phyloP scores from a whole-genome alignment of 2,329 filamentous ascomycete species.

The Metarhizium album region DNA sequence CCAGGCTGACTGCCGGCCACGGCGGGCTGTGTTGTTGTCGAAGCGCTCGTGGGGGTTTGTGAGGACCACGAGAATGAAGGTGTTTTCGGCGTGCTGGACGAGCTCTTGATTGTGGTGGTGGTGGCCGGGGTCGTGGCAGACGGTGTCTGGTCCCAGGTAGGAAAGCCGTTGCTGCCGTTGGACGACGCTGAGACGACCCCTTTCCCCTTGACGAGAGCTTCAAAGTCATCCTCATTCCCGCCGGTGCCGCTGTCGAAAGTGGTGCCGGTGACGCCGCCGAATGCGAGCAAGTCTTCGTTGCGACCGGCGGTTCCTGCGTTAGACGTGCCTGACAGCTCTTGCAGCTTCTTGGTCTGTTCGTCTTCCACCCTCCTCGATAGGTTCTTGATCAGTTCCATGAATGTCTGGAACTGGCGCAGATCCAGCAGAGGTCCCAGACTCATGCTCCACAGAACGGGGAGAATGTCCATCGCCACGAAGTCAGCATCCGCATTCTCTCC shows the following conservation, averaged over 20 bases:
- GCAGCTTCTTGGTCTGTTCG: slow-evolving; percentile 80
- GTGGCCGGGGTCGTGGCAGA: slow-evolving; percentile 23
- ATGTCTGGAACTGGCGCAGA: slow-evolving; percentile 75
- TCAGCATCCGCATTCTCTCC: slow-evolving; percentile 75
- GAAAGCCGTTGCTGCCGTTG: slow-evolving; percentile 33
- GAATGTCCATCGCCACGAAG: slow-evolving; percentile 81
- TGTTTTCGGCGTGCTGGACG: slow-evolving; percentile 29
- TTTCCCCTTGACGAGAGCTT: slow-evolving; percentile 72
- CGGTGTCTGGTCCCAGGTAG: slow-evolving; percentile 39
- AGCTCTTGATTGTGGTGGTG: slow-evolving; percentile 14
- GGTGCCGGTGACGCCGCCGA: slow-evolving; percentile 55
- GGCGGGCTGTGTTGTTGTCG: slow-evolving; percentile 18
- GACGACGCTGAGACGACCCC: slow-evolving; percentile 21
- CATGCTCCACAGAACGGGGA: slow-evolving; percentile 88
- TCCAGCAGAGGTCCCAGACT: slow-evolving; percentile 82
- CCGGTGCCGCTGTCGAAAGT: slow-evolving; percentile 35
- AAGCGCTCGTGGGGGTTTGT: slow-evolving; percentile 31
- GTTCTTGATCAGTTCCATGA: slow-evolving; percentile 79
- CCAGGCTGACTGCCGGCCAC: slow-evolving; percentile 16
- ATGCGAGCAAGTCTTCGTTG: slow-evolving; percentile 59
- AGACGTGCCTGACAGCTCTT: slow-evolving; percentile 60
- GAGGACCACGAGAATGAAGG: slow-evolving; percentile 56
- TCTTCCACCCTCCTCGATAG: slow-evolving; percentile 73
- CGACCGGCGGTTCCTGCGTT: slow-evolving; percentile 37
- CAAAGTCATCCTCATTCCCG: slow-evolving; percentile 65